Percentiles rank a stretch among this genome's conserved stretches.
phyloP scores from a whole-genome alignment of 164 flowering plant species.

The Echeveria elegans region DNA sequence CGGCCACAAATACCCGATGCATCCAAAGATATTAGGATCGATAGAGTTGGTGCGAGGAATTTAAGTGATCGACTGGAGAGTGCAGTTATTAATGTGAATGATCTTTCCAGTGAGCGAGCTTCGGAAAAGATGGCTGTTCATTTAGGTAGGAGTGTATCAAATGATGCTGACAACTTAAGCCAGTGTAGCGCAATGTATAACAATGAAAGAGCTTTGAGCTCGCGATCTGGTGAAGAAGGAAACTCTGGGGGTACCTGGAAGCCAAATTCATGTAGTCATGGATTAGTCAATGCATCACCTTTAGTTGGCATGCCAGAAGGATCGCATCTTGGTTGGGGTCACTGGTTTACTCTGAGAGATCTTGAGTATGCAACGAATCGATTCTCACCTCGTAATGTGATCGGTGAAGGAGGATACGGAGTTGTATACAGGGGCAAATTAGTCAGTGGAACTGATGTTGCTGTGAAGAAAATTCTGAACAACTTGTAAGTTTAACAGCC shows the following conservation, averaged over 20 bases:
- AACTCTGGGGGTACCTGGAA: slow-evolving; percentile 45
- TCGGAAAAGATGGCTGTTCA: slow-evolving; percentile 62
- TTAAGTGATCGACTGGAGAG: slow-evolving; percentile 36
- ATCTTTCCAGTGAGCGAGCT: slow-evolving; percentile 35
- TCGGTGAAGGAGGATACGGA: slow-evolving; percentile 97
- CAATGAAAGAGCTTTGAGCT: slow-evolving; percentile 54
- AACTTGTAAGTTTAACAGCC: slow-evolving; percentile 92
- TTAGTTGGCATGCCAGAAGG: slow-evolving; percentile 76
- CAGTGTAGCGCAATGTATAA: slow-evolving; percentile 65
- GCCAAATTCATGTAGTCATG: slow-evolving; percentile 36
- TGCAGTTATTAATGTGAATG: slow-evolving; percentile 24
- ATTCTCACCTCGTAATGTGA: slow-evolving; percentile 53
- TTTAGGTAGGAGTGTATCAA: slow-evolving; percentile 57
- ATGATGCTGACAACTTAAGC: slow-evolving; percentile 62
- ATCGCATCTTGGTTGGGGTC: slow-evolving; percentile 96
- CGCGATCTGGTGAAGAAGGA: slow-evolving; percentile 82
- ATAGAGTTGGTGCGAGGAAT: slow-evolving; percentile 45
- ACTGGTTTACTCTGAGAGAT: slow-evolving; percentile 91
- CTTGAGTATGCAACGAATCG: slow-evolving; percentile 64
- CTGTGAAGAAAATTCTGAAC: slow-evolving; percentile 83
- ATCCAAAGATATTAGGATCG: slow-evolving; percentile 74
- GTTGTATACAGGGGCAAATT: slow-evolving; percentile 66
- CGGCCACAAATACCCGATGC: slow-evolving; percentile 53
- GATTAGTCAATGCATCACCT: slow-evolving; percentile 57
- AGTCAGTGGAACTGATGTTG: slow-evolving; percentile 78